These are phyloP conservation scores for Lolium perenne DNA, from an alignment of 176 grass and related monocot genomes.

Conservation along the genomic window DNA sequence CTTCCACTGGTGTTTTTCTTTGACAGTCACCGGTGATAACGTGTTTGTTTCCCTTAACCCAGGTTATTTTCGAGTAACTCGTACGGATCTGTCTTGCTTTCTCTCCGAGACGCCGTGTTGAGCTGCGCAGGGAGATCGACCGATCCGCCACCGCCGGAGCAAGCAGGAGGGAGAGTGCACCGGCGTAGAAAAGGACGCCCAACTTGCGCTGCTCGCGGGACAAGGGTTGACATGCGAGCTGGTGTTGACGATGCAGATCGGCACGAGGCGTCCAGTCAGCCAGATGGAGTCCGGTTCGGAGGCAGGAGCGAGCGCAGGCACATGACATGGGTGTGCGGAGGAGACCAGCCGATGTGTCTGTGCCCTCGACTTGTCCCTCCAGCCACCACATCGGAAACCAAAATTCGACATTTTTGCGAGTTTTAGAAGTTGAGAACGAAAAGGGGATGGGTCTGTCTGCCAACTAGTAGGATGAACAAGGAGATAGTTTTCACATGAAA, in stretches of 20 bases:
- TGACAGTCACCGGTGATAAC: not conserved
- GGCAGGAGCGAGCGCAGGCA: not conserved
- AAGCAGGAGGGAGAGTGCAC: too few species aligned
- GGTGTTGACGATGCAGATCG: not conserved
- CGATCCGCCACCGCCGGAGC: not conserved
- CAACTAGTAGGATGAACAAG: too few species aligned
- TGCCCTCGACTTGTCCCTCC: not conserved
- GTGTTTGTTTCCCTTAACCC: not conserved
- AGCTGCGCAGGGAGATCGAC: not conserved
- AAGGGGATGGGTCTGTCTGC: too few species aligned
- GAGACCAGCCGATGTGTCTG: not conserved
- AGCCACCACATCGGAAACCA: too few species aligned
- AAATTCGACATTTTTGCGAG: too few species aligned
- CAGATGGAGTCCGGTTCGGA: not conserved
- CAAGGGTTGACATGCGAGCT: constrained; percentile 34
- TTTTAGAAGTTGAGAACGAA: too few species aligned
- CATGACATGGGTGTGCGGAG: constrained; percentile 1
- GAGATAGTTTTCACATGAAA: too few species aligned
- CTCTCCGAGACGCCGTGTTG: not conserved
- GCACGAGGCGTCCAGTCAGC: not conserved
- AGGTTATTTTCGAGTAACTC: not conserved
- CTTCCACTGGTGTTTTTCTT: not conserved
- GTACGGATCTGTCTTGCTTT: not conserved
- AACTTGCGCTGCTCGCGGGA: not conserved
- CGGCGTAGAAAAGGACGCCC: not conserved